Percentiles rank a stretch among this genome's conserved stretches.
Evolutionary conservation across 805 yeast species (phyloP).

Genomic region (Teunomyces stri): DNA sequence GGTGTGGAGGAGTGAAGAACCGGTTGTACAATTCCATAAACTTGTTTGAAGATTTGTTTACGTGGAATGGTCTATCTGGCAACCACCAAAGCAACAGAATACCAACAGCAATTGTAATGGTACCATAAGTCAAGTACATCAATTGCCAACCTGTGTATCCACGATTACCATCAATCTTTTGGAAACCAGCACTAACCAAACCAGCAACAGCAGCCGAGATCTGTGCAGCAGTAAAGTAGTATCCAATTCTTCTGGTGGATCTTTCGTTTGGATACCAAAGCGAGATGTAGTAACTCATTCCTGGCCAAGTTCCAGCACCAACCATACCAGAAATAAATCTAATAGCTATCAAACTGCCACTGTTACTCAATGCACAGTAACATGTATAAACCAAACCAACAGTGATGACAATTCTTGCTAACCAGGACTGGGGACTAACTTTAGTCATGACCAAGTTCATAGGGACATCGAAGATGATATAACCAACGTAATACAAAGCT

Average conservation of each 20-base stretch:
- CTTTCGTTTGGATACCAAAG: slow-evolving; percentile 83
- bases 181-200: slow-evolving; percentile 83
- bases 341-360: slow-evolving; percentile 64
- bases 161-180: slow-evolving; percentile 66
- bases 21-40: slow-evolving; percentile 19
- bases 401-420: slow-evolving; percentile 70
- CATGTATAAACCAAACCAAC: slow-evolving; percentile 80
- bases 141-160: slow-evolving; percentile 86
- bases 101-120: slow-evolving; percentile 63
- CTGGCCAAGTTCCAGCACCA: slow-evolving; percentile 91
- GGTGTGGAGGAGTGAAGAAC: slow-evolving; percentile 36
- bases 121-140: slow-evolving; percentile 78
- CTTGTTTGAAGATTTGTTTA: slow-evolving; percentile 11
- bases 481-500: slow-evolving; percentile 80
- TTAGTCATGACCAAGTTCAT: slow-evolving; percentile 84
- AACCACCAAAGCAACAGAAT: slow-evolving; percentile 74
- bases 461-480: slow-evolving; percentile 81
- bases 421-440: slow-evolving; percentile 82
- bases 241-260: slow-evolving; percentile 77
- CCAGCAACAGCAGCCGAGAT: slow-evolving; percentile 90
- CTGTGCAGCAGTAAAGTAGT: slow-evolving; percentile 90
- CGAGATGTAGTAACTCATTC: slow-evolving; percentile 77
- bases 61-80: slow-evolving; percentile 67
- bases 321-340: slow-evolving; percentile 72
- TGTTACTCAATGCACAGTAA: slow-evolving; percentile 56